Evolutionary conservation across 768 basidiomycete genomes (phyloP), one percentile per base, ranked within the genome.

Genomic region (Suillus luteus): DNA sequence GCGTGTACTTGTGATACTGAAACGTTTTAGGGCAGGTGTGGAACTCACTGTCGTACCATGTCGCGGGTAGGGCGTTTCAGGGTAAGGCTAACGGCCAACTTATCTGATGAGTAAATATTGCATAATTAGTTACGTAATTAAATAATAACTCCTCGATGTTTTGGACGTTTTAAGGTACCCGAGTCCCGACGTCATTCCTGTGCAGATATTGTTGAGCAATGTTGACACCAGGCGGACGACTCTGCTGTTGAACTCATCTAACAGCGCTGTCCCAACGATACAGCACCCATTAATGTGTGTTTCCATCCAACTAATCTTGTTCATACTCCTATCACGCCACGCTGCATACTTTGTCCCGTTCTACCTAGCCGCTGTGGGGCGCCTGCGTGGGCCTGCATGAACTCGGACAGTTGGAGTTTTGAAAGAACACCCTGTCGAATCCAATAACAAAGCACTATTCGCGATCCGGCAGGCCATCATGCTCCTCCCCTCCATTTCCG

Each of bases 31-130:
- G 43, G 46, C 41, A 24, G 27, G 12, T 22, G 15, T 31, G 49
- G 5, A 59, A 27, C 68, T 52, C 41, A 69, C 74, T 75, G 51
- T 78, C 79, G 51, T 76, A 80, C 79, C 79, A 60, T 77, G 76
- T 24, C 31, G 31, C 31, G 74, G 75, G 5, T 73, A 69, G 10
- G 78, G 77, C 1, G 78, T 79, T 59, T 10, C 14, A 2, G 8
- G 44, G 3, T 38, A 66, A 17, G 66, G 54, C 10, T 22, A 31
- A 41, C 31, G 31, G 31, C 31, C 3, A 1, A 27, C 27, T 27
- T 27, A 27, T 31, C 2, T 31, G 31, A 43, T 46, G 44, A n/a
- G n/a, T 11, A 48, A 48, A 48, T 22, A 10, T 48, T 24, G 49
- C 49, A 31, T 51, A 51, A 51, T 27, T 27, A 10, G 15, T 27